Evolutionary conservation across 2,329 filamentous ascomycete genomes (phyloP).

Genomic region (Coniochaeta sp.): DNA sequence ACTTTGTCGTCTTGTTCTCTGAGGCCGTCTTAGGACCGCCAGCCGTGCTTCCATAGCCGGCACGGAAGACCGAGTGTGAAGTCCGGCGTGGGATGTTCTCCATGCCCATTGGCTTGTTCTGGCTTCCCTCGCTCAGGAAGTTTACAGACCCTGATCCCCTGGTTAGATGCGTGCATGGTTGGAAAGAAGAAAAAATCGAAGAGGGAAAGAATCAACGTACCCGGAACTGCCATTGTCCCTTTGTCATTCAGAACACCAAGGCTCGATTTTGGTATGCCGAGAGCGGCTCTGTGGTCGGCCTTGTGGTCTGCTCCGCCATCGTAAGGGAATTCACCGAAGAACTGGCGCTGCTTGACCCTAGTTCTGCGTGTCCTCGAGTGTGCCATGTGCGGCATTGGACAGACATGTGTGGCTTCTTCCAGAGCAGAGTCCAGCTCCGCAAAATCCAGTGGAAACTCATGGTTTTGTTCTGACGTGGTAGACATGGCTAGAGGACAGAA

Average conservation of each 20-base stretch:
- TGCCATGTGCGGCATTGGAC: neutral
- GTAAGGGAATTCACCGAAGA: neutral
- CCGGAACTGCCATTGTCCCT: slow-evolving; percentile 79
- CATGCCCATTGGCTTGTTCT: slow-evolving; percentile 52
- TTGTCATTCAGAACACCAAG: slow-evolving; percentile 80
- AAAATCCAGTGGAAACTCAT: neutral
- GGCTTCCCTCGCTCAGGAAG: slow-evolving; percentile 40
- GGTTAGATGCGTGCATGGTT: neutral
- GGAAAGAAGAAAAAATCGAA: too few species aligned
- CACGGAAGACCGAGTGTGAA: slow-evolving; percentile 49
- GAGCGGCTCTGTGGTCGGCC: neutral
- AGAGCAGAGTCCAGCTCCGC: neutral
- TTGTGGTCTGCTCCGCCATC: neutral
- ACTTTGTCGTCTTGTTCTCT: slow-evolving; percentile 58
- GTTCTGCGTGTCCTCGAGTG: neutral
- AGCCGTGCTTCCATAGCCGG: slow-evolving; percentile 23
- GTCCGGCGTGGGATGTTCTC: slow-evolving; percentile 48
- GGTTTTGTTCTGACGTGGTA: neutral
- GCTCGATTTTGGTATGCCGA: slow-evolving; percentile 31
- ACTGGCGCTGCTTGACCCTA: neutral
- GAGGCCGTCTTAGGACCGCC: slow-evolving; percentile 18
- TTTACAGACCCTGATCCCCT: slow-evolving; percentile 46
- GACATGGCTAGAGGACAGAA: neutral
- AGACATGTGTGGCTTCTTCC: neutral
- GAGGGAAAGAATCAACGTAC: slow-evolving; percentile 48